Percentiles rank a stretch among this genome's conserved stretches.
phyloP scores from a whole-genome alignment of 1,284 basidiomycete genomes.

The Melampsora medusae region DNA sequence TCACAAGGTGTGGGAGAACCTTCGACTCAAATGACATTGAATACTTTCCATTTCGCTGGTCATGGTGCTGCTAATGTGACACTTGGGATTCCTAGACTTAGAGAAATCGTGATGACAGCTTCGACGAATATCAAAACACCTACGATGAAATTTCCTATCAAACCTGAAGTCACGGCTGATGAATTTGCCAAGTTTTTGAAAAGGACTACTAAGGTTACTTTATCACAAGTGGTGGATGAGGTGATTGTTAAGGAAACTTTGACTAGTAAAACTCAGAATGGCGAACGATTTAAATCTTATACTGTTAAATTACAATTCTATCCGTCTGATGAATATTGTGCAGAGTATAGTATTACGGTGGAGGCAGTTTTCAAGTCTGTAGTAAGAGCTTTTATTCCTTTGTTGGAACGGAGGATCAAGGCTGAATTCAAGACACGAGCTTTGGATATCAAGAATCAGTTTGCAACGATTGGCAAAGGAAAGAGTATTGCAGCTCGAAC shows the following conservation, averaged over 20 bases:
- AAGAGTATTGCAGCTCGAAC: slow-evolving; percentile 61
- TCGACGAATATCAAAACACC: slow-evolving; percentile 95
- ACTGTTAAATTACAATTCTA: slow-evolving; percentile 81
- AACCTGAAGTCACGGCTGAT: slow-evolving; percentile 61
- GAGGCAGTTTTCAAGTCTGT: slow-evolving; percentile 73
- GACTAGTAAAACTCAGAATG: slow-evolving; percentile 62
- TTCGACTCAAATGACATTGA: slow-evolving; percentile 99
- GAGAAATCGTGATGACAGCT: slow-evolving; percentile 99
- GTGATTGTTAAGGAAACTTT: slow-evolving; percentile 80
- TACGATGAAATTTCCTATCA: slow-evolving; percentile 88
- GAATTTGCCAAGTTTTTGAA: slow-evolving; percentile 82
- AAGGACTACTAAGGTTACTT: slow-evolving; percentile 76
- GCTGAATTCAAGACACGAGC: slow-evolving; percentile 81
- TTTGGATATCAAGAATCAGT: slow-evolving; percentile 76
- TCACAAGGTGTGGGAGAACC: slow-evolving; percentile 98
- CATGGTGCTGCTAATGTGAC: slow-evolving; percentile 99
- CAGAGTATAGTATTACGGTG: slow-evolving; percentile 78
- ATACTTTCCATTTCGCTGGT: slow-evolving; percentile 99
- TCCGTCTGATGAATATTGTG: slow-evolving; percentile 76
- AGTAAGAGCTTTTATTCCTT: slow-evolving; percentile 73
- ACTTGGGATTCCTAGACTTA: slow-evolving; percentile 93
- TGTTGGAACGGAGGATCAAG: slow-evolving; percentile 80
- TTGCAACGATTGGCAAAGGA: slow-evolving; percentile 77
- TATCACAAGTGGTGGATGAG: slow-evolving; percentile 84
- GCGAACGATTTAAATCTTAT: slow-evolving; percentile 72